Percentiles rank a stretch among this genome's conserved stretches.
Evolutionary conservation across 2,329 filamentous ascomycete genomes (phyloP).

Genomic region (Fusarium piperis): DNA sequence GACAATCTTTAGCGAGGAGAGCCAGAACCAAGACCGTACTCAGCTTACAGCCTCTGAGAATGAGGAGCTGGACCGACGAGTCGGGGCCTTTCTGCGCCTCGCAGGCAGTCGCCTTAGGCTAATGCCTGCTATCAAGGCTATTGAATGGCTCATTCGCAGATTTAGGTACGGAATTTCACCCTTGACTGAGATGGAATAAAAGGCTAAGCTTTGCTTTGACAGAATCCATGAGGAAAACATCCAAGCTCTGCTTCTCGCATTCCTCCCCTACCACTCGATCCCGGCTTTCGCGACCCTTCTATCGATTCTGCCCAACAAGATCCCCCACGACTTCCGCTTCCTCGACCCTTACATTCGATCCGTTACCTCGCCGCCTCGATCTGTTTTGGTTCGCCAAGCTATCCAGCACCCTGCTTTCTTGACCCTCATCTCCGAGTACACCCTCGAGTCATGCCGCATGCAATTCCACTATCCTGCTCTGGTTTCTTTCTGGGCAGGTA

Average conservation of each 20-base stretch:
- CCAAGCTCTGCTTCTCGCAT: slow-evolving; percentile 78
- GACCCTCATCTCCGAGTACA: slow-evolving; percentile 79
- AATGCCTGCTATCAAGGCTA: slow-evolving; percentile 86
- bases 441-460: slow-evolving; percentile 76
- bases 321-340: slow-evolving; percentile 83
- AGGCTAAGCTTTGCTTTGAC: slow-evolving; percentile 16
- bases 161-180: slow-evolving; percentile 73
- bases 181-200: neutral
- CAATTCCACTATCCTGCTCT: slow-evolving; percentile 80
- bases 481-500: slow-evolving; percentile 89
- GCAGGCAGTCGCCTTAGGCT: slow-evolving; percentile 80
- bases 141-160: slow-evolving; percentile 93
- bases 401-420: slow-evolving; percentile 82
- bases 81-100: slow-evolving; percentile 86
- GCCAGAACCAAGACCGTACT: slow-evolving; percentile 85
- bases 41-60: slow-evolving; percentile 87
- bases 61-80: slow-evolving; percentile 77
- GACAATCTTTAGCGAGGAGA: slow-evolving; percentile 93
- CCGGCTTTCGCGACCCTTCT: slow-evolving; percentile 87
- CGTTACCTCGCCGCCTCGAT: slow-evolving; percentile 78
- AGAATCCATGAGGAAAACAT: slow-evolving; percentile 95
- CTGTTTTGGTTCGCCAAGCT: slow-evolving; percentile 84
- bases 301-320: slow-evolving; percentile 81
- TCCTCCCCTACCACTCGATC: slow-evolving; percentile 90
- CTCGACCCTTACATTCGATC: slow-evolving; percentile 86